Conservation (phyloP, 768 basidiomycete species). For the Jaapia argillacea region DNA sequence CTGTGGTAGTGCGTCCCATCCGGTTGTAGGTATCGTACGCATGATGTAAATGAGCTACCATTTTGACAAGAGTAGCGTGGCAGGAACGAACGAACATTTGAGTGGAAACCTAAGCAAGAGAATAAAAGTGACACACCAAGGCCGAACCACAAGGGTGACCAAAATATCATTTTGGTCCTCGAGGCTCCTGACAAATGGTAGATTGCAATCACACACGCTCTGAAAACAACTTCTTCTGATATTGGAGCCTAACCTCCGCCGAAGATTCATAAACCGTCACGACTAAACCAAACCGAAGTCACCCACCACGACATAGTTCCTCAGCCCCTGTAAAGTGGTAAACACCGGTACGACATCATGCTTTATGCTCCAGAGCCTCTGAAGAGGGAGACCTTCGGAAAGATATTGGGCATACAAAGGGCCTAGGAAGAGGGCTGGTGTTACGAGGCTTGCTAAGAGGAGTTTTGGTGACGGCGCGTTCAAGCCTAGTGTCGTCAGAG, state of each 20-base stretch:
- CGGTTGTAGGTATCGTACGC: slow-evolving; percentile 78
- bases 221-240: slow-evolving; percentile 89
- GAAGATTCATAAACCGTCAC: background rate
- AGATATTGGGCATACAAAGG: slow-evolving; percentile 57
- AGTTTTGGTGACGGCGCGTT: slow-evolving; percentile 7
- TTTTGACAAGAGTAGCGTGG: background rate
- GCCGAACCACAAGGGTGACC: slow-evolving; percentile 83
- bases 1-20: slow-evolving; percentile 54
- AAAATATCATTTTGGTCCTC: slow-evolving; percentile 54
- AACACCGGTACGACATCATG: slow-evolving; percentile 30
- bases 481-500: too few species aligned
- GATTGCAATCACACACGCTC: slow-evolving; percentile 71
- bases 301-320: slow-evolving; percentile 59
- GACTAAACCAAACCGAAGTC: background rate
- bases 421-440: slow-evolving; percentile 68
- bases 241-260: slow-evolving; percentile 69
- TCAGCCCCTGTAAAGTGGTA: slow-evolving; percentile 45
- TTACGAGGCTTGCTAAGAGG: slow-evolving; percentile 47
- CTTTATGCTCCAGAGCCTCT: slow-evolving; percentile 35
- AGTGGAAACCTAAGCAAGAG: too few species aligned
- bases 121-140: slow-evolving; percentile 50
- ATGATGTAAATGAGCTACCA: slow-evolving; percentile 83
- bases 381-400: slow-evolving; percentile 40
- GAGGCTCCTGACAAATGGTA: slow-evolving; percentile 59
- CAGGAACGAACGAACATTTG: too few species aligned